Base-by-base conservation (phyloP, 2,329 filamentous ascomycete genomes). In the Fusarium dimerum region DNA sequence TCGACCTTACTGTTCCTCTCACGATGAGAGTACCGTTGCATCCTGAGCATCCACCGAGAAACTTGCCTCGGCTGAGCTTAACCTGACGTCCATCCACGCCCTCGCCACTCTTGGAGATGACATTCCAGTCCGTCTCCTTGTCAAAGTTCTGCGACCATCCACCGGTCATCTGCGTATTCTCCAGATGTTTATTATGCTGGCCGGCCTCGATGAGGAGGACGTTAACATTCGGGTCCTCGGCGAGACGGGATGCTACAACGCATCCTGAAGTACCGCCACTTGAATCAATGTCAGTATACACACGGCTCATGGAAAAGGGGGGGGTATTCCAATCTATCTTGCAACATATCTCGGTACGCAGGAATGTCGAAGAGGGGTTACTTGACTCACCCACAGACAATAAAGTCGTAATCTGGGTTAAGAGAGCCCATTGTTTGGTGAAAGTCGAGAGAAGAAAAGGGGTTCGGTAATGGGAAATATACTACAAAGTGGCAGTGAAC, bases 91-190 rank as follows among this genome's bases (percentile, higher is more conserved):
- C 63, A 20, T 78, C 71, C 16, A 77, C 68, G 4, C 68, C 68
- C 6, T 66, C 48, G 36, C 68, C 71, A 6, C 73, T 70, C 39
- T 73, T 71, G 2, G 75, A 75, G 17, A 73, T 53, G 36, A 81
- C 75, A 44, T 79, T 81, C 78, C 78, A 81, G 51, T 81, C 78
- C 0, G 76, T 76, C 51, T 78, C 76, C 10, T 67, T 72, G 49
- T 78, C 77, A 48, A 78, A 75, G 45, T 75, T 76, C 40, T 76
- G 68, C 15, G 71, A 71, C 75, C 76, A 77, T 68, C 76, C 78
- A 50, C 78, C 78, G 6, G 72, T 71, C 78, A 81, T 81, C 48
- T 79, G 71, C 3, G 76, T 74, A 48, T 77, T 79, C 42, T 79
- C 77, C 0, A 80, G 66, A 36, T 78, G 60, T 51, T 71, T 66